phyloP scores from a whole-genome alignment of 1,139 yeast genomes.

The Nadsonia starkeyi-henricii region DNA sequence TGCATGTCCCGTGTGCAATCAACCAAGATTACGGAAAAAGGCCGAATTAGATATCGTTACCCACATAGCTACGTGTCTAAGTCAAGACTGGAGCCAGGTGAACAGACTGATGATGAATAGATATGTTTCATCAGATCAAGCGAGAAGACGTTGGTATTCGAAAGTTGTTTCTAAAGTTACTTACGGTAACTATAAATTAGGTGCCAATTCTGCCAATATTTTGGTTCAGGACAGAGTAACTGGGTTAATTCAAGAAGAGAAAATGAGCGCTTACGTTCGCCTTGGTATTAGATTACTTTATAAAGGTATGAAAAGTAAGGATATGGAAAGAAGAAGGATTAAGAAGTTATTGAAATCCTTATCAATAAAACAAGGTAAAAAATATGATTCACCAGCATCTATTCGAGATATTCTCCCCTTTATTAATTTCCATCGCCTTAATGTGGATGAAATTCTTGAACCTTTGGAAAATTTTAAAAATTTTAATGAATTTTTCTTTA shows the following conservation, averaged over 20 bases:
- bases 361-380: conserved; percentile 70
- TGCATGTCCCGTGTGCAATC: conserved; percentile 65
- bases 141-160: conserved; percentile 80
- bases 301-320: conserved; percentile 43
- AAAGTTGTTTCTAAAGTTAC: conserved; percentile 71
- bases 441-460: conserved; percentile 51
- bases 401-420: conserved; percentile 59
- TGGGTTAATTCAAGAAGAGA: conserved; percentile 80
- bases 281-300: conserved; percentile 76
- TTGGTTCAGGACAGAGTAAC: conserved; percentile 83
- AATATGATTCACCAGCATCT: conserved; percentile 63
- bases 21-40: conserved; percentile 41
- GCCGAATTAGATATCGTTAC: conserved; percentile 58
- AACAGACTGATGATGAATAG: conserved; percentile 51
- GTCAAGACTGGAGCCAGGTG: conserved; percentile 62
- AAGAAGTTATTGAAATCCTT: conserved; percentile 45
- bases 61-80: conserved; percentile 79
- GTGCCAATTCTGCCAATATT: conserved; percentile 87
- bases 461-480: conserved; percentile 41
- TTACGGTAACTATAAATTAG: conserved; percentile 76
- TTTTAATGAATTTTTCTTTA: conserved; percentile 81
- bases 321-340: conserved; percentile 43
- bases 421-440: conserved; percentile 65
- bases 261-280: conserved; percentile 79
- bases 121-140: conserved; percentile 69